These are phyloP conservation scores for Botrytis squamosa DNA, from an alignment of 2,329 filamentous ascomycete genomes.

Conservation along the genomic window DNA sequence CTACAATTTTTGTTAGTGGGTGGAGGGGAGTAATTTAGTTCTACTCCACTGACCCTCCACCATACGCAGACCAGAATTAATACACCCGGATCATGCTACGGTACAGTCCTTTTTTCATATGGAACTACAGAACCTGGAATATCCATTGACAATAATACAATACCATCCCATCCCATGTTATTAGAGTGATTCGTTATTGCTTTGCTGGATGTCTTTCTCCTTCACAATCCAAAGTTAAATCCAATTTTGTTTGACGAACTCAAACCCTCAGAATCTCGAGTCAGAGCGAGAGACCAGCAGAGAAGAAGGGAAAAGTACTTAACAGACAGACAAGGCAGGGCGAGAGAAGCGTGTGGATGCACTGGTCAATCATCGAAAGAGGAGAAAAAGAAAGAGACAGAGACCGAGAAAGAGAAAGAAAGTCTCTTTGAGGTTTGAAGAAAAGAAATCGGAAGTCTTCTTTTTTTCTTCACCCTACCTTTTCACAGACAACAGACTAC, in stretches of 20 bases:
- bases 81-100: constrained; percentile 5
- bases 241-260: not conserved
- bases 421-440: constrained; percentile 4
- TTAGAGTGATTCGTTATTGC: not conserved
- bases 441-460: constrained; percentile 14
- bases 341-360: not conserved
- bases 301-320: not conserved
- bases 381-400: constrained; percentile 7
- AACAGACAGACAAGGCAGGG: not conserved
- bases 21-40: constrained; percentile 16
- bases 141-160: not conserved
- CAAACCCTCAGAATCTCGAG: not conserved
- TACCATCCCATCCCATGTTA: not conserved
- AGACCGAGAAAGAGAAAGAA: not conserved
- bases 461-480: too few species aligned
- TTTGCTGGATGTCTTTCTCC: not conserved
- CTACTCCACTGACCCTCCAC: constrained; percentile 12
- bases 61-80: constrained; percentile 3
- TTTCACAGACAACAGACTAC: too few species aligned
- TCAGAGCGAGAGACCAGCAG: not conserved
- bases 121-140: constrained; percentile 5
- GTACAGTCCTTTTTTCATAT: not conserved
- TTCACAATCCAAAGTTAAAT: not conserved
- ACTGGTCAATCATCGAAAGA: not conserved
- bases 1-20: constrained; percentile 6